Percentiles rank a stretch among this genome's conserved stretches.
Conservation (phyloP, 805 yeast genomes). For the Candida methanosorbosa region DNA sequence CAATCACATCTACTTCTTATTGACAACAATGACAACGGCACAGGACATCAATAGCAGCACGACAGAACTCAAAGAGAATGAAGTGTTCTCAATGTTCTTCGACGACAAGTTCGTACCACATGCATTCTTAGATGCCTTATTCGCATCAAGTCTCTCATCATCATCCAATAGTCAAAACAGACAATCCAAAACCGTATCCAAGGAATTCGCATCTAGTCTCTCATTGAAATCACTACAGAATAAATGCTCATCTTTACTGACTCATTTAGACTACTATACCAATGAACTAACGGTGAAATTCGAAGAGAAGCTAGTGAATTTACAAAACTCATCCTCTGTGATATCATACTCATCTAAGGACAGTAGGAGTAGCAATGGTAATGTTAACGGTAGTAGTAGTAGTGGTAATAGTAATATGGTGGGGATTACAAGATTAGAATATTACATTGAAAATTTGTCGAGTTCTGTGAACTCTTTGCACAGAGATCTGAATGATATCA, state of each 20-base stretch:
- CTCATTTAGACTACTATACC: slow-evolving; percentile 56
- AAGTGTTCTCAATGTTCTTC: slow-evolving; percentile 56
- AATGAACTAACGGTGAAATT: slow-evolving; percentile 48
- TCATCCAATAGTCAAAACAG: slow-evolving; percentile 3
- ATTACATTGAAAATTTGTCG: slow-evolving; percentile 52
- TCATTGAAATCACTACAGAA: slow-evolving; percentile 34
- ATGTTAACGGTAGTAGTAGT: slow-evolving; percentile 1
- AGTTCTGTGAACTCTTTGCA: slow-evolving; percentile 50
- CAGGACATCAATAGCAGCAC: too few relatives aligned
- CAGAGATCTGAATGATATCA: slow-evolving; percentile 32
- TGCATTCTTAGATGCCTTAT: slow-evolving; percentile 55
- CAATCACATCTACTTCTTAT: too few relatives aligned
- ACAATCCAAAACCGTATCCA: slow-evolving; percentile 4
- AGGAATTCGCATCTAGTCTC: slow-evolving; percentile 22
- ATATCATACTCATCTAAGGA: slow-evolving; percentile 29
- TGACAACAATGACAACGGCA: too few relatives aligned
- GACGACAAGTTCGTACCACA: slow-evolving; percentile 59
- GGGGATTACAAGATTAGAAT: slow-evolving; percentile 52
- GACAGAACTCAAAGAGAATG: slow-evolving; percentile 17
- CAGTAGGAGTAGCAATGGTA: too few relatives aligned
- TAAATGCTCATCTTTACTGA: slow-evolving; percentile 40
- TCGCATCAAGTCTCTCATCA: slow-evolving; percentile 28
- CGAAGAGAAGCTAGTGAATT: slow-evolving; percentile 36
- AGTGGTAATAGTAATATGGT: slow-evolving; percentile 10
- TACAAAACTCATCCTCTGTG: slow-evolving; percentile 44